A percentile compares a stretch with the other conserved stretches of the same genome.
Conservation (phyloP, 2,329 filamentous ascomycete species). For the Aspergillus luchuensis region DNA sequence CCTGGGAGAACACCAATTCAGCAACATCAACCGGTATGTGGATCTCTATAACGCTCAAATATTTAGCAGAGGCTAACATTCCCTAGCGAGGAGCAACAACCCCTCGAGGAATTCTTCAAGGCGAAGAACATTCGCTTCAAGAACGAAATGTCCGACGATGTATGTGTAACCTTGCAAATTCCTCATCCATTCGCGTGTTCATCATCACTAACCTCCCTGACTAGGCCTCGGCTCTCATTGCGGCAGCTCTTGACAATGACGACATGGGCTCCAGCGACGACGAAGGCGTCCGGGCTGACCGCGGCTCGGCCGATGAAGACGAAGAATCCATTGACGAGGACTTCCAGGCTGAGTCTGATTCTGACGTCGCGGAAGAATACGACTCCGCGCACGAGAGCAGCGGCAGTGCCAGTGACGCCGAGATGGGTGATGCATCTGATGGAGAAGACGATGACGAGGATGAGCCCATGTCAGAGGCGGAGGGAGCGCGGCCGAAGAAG, state of each 20-base stretch:
- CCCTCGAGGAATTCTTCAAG: conserved; percentile 97
- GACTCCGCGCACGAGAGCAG: conserved; percentile 89
- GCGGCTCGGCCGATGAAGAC: conserved; percentile 93
- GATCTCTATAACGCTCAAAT: conserved; percentile 5
- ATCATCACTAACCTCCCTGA: conserved; percentile 27
- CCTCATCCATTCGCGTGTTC: neutral
- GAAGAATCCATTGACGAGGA: conserved; percentile 95
- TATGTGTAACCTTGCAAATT: conserved; percentile 50
- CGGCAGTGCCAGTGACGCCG: conserved; percentile 66
- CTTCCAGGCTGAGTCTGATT: conserved; percentile 89
- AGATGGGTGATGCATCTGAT: conserved; percentile 54
- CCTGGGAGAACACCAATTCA: conserved; percentile 90
- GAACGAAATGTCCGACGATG: conserved; percentile 98
- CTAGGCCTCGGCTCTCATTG: conserved; percentile 63
- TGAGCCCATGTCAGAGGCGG: conserved; percentile 35
- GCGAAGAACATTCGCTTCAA: conserved; percentile 92
- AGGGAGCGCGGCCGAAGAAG: conserved; percentile 64
- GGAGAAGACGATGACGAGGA: conserved; percentile 46
- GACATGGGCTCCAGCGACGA: conserved; percentile 83
- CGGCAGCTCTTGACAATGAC: conserved; percentile 79
- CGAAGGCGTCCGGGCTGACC: conserved; percentile 70
- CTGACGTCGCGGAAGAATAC: conserved; percentile 93
- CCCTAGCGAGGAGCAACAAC: conserved; percentile 81
- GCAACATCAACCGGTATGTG: conserved; percentile 85
- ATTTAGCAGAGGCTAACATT: conserved; percentile 20